Base-by-base conservation (phyloP, 768 basidiomycete species). In the Leccinum barrowsii region DNA sequence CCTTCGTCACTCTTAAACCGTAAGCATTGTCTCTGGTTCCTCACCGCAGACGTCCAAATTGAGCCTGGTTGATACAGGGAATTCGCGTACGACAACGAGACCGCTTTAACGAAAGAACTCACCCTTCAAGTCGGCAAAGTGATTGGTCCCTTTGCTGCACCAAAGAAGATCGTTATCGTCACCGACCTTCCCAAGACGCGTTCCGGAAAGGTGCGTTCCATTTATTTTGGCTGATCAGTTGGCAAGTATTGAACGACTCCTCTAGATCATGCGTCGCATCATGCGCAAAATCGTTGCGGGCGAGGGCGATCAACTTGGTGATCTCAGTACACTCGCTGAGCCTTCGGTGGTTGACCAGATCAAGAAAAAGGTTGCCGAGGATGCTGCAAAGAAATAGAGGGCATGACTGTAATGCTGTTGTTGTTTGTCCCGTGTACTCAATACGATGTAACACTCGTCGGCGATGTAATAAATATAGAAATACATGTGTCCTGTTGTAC, bases 141-240 rank as follows among this genome's bases (percentile, higher is more conserved):
- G 47, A 99, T 99, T 60, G 97, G 96, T 4, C 95, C 97, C 3
- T 98, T 99, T 74, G 96, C 96, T 1, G 89, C 94, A 15, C 96
- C 96, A 26, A 98, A 98, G 84, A 91, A 89, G 77, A 85, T 96
- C 64, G 86, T 80, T 73, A 78, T 95, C 65, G 89, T 93, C 62
- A 63, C 73, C 46, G 94, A 96, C 74, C 77, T 97, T 55, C 95
- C 95, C 37, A 97, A 97, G 85, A 98, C 96, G 34, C 82, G 96
- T 50, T 91, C 89, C 15, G 95, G 95, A 46, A 98, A 98, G 87
- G 89, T 64, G 37, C 10, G 65, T 32, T 32, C n/a, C 8, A 37
- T 35, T 44, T 54, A 21, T 28, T 52, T 7, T 24, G 5, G 2
- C 46, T 24, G 21, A 19, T 19, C 22, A 17, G n/a, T 42, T 44